Percentiles rank a stretch among this genome's conserved stretches.
phyloP scores from a whole-genome alignment of 2,329 filamentous ascomycete species.

The Chaetomiaceae sp. region DNA sequence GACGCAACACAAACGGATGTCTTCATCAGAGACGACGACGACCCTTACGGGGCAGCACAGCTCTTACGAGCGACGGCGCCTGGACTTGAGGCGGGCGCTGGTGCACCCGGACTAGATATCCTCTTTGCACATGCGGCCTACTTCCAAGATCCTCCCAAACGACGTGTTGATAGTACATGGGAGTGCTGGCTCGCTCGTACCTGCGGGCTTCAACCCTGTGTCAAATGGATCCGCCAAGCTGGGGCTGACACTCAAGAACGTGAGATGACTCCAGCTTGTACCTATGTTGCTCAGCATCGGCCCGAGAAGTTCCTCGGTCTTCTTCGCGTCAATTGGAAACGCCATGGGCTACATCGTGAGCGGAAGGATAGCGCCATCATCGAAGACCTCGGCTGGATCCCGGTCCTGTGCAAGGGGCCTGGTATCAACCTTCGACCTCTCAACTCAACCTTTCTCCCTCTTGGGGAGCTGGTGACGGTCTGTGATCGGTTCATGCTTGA shows the following conservation, averaged over 20 bases:
- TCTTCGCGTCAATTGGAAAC: slow-evolving; percentile 5
- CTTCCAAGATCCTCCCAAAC: slow-evolving; percentile 8
- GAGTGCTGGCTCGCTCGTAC: slow-evolving; percentile 3
- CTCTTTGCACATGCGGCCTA: slow-evolving; percentile 6
- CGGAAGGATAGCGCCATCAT: slow-evolving; percentile 2
- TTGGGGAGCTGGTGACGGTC: slow-evolving; percentile 1
- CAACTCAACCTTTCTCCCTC: slow-evolving; percentile 6
- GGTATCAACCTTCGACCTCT: slow-evolving; percentile 8
- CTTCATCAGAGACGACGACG: slow-evolving; percentile 2
- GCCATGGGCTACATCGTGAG: slow-evolving; percentile 1
- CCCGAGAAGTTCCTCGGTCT: slow-evolving; percentile 7
- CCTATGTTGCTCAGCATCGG: slow-evolving; percentile 5
- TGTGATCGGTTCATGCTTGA: slow-evolving; percentile 4
- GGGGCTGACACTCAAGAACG: slow-evolving; percentile 3
- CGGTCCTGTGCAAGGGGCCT: slow-evolving; percentile 2
- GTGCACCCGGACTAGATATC: slow-evolving; percentile 4
- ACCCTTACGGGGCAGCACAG: slow-evolving; percentile 5
- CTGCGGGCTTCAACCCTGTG: slow-evolving; percentile 3
- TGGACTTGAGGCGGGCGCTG: slow-evolving; percentile 7
- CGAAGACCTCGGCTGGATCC: slow-evolving; percentile 4
- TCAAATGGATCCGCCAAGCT: slow-evolving; percentile 2
- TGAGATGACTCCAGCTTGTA: slow-evolving; percentile 8
- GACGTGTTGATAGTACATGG: not conserved
- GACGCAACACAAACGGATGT: slow-evolving; percentile 4
- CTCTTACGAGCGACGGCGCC: slow-evolving; percentile 3